phyloP scores from a whole-genome alignment of 768 basidiomycete species.

The Termitomyces heimii region DNA sequence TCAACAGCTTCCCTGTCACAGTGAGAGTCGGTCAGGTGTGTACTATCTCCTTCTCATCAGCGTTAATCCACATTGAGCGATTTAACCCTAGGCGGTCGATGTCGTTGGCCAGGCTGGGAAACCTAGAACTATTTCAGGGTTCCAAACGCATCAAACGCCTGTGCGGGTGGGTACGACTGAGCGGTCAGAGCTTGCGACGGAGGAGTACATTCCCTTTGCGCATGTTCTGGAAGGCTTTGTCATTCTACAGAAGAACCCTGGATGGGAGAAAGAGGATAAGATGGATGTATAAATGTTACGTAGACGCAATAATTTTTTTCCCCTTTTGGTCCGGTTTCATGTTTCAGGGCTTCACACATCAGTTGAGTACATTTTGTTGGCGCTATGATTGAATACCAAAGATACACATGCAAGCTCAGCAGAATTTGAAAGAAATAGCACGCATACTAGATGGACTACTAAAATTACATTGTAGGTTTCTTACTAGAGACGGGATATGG shows the following conservation, averaged over 20 bases:
- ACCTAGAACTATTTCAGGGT: conserved; percentile 91
- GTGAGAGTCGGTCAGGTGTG: conserved; percentile 90
- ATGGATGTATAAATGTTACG: conserved; percentile 57
- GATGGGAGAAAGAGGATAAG: conserved; percentile 81
- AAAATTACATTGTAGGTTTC: neutral
- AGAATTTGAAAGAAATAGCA: neutral
- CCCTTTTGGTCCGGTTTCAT: neutral
- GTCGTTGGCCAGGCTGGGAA: conserved; percentile 98
- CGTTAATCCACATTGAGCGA: neutral
- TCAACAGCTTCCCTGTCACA: conserved; percentile 80
- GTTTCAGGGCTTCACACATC: neutral
- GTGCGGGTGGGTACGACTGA: conserved; percentile 94
- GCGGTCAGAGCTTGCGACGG: conserved; percentile 92
- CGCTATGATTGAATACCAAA: neutral
- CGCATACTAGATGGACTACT: neutral
- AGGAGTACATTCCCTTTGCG: conserved; percentile 90
- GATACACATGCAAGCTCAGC: neutral
- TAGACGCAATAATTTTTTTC: conserved; percentile 9
- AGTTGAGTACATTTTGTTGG: neutral
- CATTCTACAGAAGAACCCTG: conserved; percentile 87
- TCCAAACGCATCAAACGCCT: conserved; percentile 97
- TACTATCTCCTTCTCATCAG: neutral
- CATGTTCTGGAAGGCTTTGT: conserved; percentile 92
- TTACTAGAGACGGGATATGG: neutral
- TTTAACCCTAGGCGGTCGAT: conserved; percentile 71